Evolutionary conservation across 768 basidiomycete genomes (phyloP), one percentile per base, ranked within the genome.

Genomic region (Lyophyllum shimeji): DNA sequence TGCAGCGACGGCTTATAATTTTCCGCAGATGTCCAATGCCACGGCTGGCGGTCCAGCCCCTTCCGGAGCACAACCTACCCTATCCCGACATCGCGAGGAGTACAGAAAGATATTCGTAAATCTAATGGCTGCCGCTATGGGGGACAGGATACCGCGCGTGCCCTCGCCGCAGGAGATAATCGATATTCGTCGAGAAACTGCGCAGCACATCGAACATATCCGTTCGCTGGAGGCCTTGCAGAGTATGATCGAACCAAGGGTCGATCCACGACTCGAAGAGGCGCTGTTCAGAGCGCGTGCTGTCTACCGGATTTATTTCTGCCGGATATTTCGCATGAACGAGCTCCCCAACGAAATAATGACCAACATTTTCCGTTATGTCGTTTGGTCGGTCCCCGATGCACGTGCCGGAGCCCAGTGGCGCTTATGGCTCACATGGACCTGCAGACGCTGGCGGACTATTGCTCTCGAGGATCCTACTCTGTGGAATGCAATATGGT

Each of bases 341-440:
- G 76, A 83, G 31, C 76, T 90, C 3, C 89, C 89, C 2, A 66
- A 74, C 27, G 89, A 91, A 65, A 83, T 90, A 53, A 70, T 90
- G 56, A 71, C 69, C 69, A 78, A 82, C 56, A 86, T 91, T 60
- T 81, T 90, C 61, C 85, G 82, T 56, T 73, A 73, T 61, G 77
- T 83, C 34, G 76, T 75, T 39, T 87, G 83, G 86, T 77, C 81
- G n/a, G 63, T 74, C 20, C 58, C 61, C 42, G 62, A 72, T 42
- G 72, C 77, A 15, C 53, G 59, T 5, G 59, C 65, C 21, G 74
- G 76, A 11, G 69, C 79, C 18, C 52, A 58, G 8, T 64, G 58
- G 53, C 83, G 86, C 47, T 64, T 84, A 31, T 65, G 63, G 48
- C 64, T 89, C 55, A 84, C 85, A 8, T 83, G 80, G 77, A 79